Conservation (phyloP, 1,284 basidiomycete genomes). For the Melampsora americana region DNA sequence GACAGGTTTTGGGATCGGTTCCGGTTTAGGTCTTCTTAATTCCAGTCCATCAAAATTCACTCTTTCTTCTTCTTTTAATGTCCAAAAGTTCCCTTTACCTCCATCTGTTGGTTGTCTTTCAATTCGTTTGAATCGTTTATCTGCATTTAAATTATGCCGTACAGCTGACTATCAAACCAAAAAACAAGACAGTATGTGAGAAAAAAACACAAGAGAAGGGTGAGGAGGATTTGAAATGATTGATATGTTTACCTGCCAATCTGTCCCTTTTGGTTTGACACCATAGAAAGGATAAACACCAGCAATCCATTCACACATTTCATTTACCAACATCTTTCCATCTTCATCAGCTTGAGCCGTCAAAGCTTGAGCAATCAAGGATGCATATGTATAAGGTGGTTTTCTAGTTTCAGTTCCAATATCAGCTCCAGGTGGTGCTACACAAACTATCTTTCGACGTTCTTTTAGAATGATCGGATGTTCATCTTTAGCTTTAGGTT, state of each 20-base stretch:
- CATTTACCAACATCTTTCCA: conserved; percentile 37
- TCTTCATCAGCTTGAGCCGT: conserved; percentile 38
- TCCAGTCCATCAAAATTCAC: conserved; percentile 36
- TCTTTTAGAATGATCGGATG: conserved; percentile 13
- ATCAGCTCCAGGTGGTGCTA: conserved; percentile 31
- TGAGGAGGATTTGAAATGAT: neutral
- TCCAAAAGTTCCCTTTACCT: conserved; percentile 43
- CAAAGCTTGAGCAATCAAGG: conserved; percentile 37
- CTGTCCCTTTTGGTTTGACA: conserved; percentile 26
- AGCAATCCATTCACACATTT: conserved; percentile 44
- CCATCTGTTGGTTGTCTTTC: conserved; percentile 29
- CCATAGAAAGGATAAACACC: conserved; percentile 41
- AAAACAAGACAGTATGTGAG: neutral
- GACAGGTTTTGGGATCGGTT: neutral
- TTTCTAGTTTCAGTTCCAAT: conserved; percentile 34
- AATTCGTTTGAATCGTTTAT: conserved; percentile 37
- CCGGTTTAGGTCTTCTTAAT: conserved; percentile 12
- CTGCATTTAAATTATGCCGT: conserved; percentile 39
- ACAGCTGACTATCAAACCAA: conserved; percentile 32
- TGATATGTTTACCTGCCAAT: conserved; percentile 32
- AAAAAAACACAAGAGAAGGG: neutral
- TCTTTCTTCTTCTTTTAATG: conserved; percentile 24
- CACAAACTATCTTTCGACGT: conserved; percentile 18
- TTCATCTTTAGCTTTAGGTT: conserved; percentile 9
- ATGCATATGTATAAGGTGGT: conserved; percentile 41